Conservation (phyloP, 306 rosid species). For the Vigna trinervia region DNA sequence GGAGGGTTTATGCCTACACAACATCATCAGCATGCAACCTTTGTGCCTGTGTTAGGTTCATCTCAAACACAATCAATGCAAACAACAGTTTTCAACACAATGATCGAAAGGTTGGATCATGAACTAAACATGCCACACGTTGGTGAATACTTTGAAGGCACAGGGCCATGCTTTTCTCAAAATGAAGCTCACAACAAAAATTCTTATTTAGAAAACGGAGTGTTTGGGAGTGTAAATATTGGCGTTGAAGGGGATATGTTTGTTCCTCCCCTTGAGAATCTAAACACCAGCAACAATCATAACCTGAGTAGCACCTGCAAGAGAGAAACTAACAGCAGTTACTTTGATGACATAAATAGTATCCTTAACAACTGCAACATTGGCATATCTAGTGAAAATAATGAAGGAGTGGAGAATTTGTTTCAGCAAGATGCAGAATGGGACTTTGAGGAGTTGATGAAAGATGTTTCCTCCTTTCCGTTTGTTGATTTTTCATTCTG, state of each 20-base stretch:
- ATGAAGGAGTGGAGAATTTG: constrained; percentile 56
- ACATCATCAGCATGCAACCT: constrained; percentile 40
- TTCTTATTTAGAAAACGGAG: constrained; percentile 51
- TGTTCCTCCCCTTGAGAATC: constrained; percentile 76
- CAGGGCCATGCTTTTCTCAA: constrained; percentile 53
- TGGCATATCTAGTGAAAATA: constrained; percentile 45
- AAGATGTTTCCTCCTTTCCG: constrained; percentile 77
- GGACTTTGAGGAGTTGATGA: constrained; percentile 91
- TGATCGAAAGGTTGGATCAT: constrained; percentile 54
- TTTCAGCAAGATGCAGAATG: constrained; percentile 77
- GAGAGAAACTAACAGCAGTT: constrained; percentile 29
- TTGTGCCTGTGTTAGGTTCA: constrained; percentile 57
- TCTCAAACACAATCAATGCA: constrained; percentile 50
- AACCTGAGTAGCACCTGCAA: constrained; percentile 42
- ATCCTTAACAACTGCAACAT: constrained; percentile 41
- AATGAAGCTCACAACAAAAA: constrained; percentile 32
- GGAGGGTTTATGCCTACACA: constrained; percentile 46
- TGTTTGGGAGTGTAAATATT: constrained; percentile 49
- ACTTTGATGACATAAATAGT: constrained; percentile 45
- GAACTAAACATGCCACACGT: constrained; percentile 46
- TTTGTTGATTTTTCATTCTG: constrained; percentile 66
- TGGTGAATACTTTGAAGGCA: constrained; percentile 46
- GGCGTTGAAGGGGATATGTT: constrained; percentile 58
- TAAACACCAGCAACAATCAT: constrained; percentile 35
- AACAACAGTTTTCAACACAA: constrained; percentile 50